These are phyloP conservation scores for Eimeria zaria DNA, from an alignment of 169 alveolate genomes.

Conservation along the genomic window DNA sequence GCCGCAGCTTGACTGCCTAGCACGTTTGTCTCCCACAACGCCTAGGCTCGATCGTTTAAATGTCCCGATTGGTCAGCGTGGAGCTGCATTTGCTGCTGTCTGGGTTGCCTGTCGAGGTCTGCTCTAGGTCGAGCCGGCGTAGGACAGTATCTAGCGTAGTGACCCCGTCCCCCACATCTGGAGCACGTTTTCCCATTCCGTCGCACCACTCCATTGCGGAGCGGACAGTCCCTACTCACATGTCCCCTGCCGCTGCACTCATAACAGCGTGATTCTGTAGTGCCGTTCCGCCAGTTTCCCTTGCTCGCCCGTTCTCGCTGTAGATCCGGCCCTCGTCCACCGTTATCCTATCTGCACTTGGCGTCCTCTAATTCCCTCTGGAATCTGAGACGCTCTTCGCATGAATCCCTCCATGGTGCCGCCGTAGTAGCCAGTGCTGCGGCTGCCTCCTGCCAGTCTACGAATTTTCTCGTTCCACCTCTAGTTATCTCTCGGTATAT, in stretches of 20 bases:
- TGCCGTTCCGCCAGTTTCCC: neutral
- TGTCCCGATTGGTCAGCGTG: neutral
- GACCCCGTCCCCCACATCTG: neutral
- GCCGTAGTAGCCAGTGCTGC: conserved; percentile 15
- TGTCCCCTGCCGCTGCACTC: neutral
- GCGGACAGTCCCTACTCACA: conserved; percentile 15
- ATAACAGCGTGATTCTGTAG: neutral
- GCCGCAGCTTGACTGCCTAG: neutral
- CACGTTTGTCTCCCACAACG: neutral
- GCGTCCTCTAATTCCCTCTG: neutral
- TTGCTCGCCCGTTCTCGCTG: neutral
- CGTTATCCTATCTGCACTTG: neutral
- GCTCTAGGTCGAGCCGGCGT: conserved; percentile 20
- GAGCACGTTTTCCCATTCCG: neutral
- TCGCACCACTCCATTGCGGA: neutral
- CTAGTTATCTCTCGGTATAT: neutral
- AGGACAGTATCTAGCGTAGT: conserved; percentile 8
- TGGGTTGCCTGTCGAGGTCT: neutral
- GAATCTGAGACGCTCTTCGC: neutral
- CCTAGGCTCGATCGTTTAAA: neutral
- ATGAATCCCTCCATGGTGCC: conserved; percentile 4
- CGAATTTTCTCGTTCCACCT: conserved; percentile 5
- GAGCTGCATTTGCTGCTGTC: neutral
- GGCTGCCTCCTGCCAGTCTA: neutral
- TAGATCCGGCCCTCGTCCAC: neutral